Evolutionary conservation across 768 basidiomycete genomes (phyloP), one percentile per base, ranked within the genome.

Genomic region (Lactarius sanguifluus): DNA sequence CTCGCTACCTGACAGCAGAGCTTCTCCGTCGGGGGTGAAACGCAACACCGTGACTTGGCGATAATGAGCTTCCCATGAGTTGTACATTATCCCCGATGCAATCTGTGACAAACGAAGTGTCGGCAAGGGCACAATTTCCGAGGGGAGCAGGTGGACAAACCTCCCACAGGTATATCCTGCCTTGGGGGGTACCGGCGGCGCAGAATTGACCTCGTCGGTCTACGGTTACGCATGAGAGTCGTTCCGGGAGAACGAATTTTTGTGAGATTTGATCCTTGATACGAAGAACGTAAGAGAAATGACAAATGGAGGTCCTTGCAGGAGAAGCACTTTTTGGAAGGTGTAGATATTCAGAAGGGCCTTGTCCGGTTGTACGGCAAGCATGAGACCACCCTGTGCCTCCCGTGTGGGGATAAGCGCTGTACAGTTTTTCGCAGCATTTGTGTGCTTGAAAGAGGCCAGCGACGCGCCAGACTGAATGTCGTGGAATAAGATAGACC

Each of bases 101-200:
- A 94, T 81, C 94, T 97, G 70, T 73, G 65, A 61, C 66, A 62
- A 28, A 58, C 54, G n/a, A 65, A 23, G 64, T 56, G 8, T 41
- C 36, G 58, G 5, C 12, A 34, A 64, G 36, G 32, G 66, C 13
- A 50, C 40, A 20, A 63, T 25, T 62, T 34, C 25, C 15, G 55
- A 47, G 32, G 13, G 20, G 56, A 18, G 30, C 40, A 52, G 50
- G 30, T 40, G 30, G 38, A 83, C 87, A 72, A 70, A 89, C 95
- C 91, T 98, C 96, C 97, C 97, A 99, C 1, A 99, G 78, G 73
- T 96, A 96, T 72, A 98, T 85, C 61, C 95, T 86, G 36, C 97
- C 97, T 72, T 91, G 88, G 5, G 84, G 76, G 0, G 94, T 96
- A 38, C 95, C 97, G 30, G 91, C 96, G 0, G 92, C 95, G 72